Evolutionary conservation across 768 basidiomycete genomes (phyloP).

Genomic region (Boletus vinaceobasis): DNA sequence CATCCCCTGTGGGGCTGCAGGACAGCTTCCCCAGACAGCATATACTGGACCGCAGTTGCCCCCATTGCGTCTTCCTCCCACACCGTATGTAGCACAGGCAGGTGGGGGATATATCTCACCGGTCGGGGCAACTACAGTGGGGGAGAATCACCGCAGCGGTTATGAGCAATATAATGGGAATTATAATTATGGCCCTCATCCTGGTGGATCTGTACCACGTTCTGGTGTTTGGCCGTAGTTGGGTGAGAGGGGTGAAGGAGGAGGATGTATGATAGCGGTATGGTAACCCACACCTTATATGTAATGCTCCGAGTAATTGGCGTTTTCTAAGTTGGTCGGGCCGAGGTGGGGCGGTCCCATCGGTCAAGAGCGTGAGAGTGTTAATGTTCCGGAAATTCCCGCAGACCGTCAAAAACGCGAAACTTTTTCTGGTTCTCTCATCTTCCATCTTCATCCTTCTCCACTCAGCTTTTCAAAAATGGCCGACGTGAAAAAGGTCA

Average conservation of each 20-base stretch:
- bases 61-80: constrained; percentile 24
- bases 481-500: constrained; percentile 81
- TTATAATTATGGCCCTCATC: constrained; percentile 19
- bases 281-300: constrained; percentile 12
- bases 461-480: constrained; percentile 64
- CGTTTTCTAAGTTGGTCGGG: neutral
- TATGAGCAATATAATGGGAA: constrained; percentile 27
- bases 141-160: constrained; percentile 19
- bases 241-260: constrained; percentile 1
- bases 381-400: constrained; percentile 29
- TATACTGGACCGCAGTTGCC: constrained; percentile 27
- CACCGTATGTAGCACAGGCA: constrained; percentile 18
- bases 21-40: constrained; percentile 14
- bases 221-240: constrained; percentile 29
- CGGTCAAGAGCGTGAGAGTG: constrained; percentile 30
- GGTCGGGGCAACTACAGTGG: constrained; percentile 5
- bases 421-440: constrained; percentile 47
- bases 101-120: constrained; percentile 24
- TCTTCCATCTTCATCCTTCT: constrained; percentile 43
- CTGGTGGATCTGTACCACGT: constrained; percentile 23
- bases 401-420: constrained; percentile 38
- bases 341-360: neutral
- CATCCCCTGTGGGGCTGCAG: constrained; percentile 12
- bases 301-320: constrained; percentile 16
- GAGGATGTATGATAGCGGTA: constrained; percentile 17